These are phyloP conservation scores for Pleurotus pulmonarius DNA, from an alignment of 768 basidiomycete genomes.

Conservation along the genomic window DNA sequence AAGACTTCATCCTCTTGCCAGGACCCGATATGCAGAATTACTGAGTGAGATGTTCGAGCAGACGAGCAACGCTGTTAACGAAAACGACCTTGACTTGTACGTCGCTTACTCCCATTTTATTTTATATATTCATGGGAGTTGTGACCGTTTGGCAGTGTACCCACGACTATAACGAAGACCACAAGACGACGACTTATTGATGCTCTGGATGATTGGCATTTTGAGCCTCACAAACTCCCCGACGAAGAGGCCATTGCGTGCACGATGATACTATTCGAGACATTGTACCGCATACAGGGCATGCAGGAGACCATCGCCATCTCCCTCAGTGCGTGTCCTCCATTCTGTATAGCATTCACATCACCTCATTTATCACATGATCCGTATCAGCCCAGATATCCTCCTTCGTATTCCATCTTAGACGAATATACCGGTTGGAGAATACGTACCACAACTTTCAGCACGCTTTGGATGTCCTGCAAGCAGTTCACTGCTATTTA, in stretches of 20 bases:
- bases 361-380: constrained; percentile 10
- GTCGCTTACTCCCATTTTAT: constrained; percentile 16
- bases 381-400: constrained; percentile 60
- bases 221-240: constrained; percentile 81
- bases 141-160: constrained; percentile 36
- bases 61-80: constrained; percentile 68
- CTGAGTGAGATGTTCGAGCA: constrained; percentile 83
- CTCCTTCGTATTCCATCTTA: constrained; percentile 80
- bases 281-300: constrained; percentile 74
- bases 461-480: constrained; percentile 94
- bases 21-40: constrained; percentile 74
- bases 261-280: constrained; percentile 84
- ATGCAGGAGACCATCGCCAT: constrained; percentile 57
- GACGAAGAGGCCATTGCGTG: constrained; percentile 82
- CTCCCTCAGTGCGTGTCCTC: constrained; percentile 48
- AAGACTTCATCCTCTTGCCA: constrained; percentile 18
- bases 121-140: not conserved
- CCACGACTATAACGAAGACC: constrained; percentile 41
- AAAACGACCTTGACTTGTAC: constrained; percentile 42
- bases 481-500: constrained; percentile 87
- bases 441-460: constrained; percentile 99
- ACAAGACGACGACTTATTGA: constrained; percentile 62
- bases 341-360: not conserved
- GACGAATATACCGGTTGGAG: constrained; percentile 83
- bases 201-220: constrained; percentile 78